Evolutionary conservation across 1,139 yeast species (phyloP).

Genomic region (Yamadazyma blattariae): DNA sequence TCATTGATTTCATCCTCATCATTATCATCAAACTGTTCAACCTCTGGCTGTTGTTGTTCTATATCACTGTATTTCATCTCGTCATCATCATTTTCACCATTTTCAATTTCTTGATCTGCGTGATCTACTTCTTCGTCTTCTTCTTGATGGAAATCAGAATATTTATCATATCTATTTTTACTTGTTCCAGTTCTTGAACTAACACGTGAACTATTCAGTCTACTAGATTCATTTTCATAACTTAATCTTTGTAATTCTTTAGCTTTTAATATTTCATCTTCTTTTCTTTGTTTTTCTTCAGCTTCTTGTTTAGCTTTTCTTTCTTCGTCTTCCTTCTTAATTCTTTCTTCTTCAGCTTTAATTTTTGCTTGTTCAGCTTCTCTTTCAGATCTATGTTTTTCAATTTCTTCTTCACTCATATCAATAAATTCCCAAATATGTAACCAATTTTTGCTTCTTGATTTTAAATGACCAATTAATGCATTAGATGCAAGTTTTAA

Average conservation of each 20-base stretch:
- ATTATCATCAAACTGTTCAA: slow-evolving; percentile 4
- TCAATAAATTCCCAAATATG: slow-evolving; percentile 56
- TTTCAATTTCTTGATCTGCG: slow-evolving; percentile 1
- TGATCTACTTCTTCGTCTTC: slow-evolving; percentile 7
- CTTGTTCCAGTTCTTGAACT: slow-evolving; percentile 18
- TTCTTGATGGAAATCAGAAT: slow-evolving; percentile 20
- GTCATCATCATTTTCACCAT: slow-evolving; percentile 4
- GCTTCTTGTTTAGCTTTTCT: slow-evolving; percentile 8
- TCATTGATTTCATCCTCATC: slow-evolving; percentile 1
- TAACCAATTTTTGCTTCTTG: slow-evolving; percentile 56
- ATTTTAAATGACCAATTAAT: slow-evolving; percentile 65
- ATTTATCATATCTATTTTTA: slow-evolving; percentile 29
- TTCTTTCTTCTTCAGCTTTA: slow-evolving; percentile 8
- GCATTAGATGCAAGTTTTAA: slow-evolving; percentile 78
- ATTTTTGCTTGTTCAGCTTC: slow-evolving; percentile 14
- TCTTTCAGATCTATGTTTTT: slow-evolving; percentile 17
- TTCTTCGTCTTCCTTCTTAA: slow-evolving; percentile 12
- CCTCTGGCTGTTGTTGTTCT: too few species aligned
- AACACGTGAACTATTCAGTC: slow-evolving; percentile 15
- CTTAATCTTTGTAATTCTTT: slow-evolving; percentile 15
- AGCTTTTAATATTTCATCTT: slow-evolving; percentile 4
- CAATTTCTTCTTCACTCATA: slow-evolving; percentile 34
- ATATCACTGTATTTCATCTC: too few species aligned
- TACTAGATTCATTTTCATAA: slow-evolving; percentile 21
- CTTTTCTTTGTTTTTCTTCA: slow-evolving; percentile 7